Evolutionary conservation across 2,329 filamentous ascomycete species (phyloP).

Genomic region (Hypoxylon sp.): DNA sequence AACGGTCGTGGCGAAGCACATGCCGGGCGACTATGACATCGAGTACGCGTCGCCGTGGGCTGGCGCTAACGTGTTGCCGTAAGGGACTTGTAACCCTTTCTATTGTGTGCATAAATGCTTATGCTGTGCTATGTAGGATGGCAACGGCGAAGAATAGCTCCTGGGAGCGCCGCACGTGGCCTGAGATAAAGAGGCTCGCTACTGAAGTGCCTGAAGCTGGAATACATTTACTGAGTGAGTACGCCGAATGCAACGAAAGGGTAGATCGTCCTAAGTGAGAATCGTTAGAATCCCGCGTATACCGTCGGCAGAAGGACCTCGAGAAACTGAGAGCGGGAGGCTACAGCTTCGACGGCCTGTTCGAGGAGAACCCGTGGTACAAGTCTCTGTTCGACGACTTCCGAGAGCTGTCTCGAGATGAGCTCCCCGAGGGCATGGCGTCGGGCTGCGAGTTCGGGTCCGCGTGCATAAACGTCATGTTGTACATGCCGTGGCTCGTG

Average conservation of each 20-base stretch:
- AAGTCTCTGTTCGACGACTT: conserved; percentile 78
- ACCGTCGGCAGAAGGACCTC: conserved; percentile 73
- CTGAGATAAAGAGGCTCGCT: conserved; percentile 49
- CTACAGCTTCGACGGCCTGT: conserved; percentile 75
- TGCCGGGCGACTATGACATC: conserved; percentile 92
- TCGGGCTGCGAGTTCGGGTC: conserved; percentile 83
- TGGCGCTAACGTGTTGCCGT: conserved; percentile 53
- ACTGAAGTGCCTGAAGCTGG: conserved; percentile 52
- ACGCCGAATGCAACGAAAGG: neutral
- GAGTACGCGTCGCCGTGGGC: conserved; percentile 77
- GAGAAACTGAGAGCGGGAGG: conserved; percentile 48
- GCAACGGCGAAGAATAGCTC: conserved; percentile 47
- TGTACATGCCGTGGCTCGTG: conserved; percentile 89
- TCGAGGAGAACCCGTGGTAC: conserved; percentile 79
- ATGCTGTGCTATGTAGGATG: conserved; percentile 46
- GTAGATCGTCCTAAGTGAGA: neutral
- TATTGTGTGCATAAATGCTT: conserved; percentile 11
- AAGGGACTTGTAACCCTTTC: conserved; percentile 26
- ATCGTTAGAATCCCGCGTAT: conserved; percentile 61
- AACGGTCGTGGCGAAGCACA: conserved; percentile 85
- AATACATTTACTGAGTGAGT: conserved; percentile 51
- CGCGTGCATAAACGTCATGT: conserved; percentile 89
- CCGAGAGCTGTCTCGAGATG: conserved; percentile 66
- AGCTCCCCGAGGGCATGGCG: conserved; percentile 74
- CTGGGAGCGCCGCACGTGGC: conserved; percentile 51